Percentiles rank a stretch among this genome's conserved stretches.
These are phyloP conservation scores for Colletotrichum filicis DNA, from an alignment of 2,329 filamentous ascomycete species.

Conservation along the genomic window DNA sequence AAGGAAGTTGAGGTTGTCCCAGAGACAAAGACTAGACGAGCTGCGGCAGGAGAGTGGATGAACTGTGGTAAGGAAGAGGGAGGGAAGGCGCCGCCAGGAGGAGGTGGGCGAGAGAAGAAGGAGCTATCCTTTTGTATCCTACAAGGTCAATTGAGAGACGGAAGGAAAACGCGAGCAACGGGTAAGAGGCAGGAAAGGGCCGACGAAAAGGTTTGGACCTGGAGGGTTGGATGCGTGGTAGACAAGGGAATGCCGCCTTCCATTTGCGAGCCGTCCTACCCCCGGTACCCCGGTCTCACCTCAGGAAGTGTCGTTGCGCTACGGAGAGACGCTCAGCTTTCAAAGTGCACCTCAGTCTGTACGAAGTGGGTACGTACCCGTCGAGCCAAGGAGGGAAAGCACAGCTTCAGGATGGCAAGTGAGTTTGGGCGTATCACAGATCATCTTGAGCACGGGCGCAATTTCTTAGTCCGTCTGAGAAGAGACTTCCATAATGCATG, in stretches of 20 bases:
- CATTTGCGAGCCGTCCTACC: constrained; percentile 16
- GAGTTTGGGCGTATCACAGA: not conserved
- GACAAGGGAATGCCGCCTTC: constrained; percentile 36
- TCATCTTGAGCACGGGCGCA: not conserved
- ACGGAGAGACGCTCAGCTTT: constrained; percentile 14
- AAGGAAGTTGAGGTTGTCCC: not conserved
- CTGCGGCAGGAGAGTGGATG: constrained; percentile 8
- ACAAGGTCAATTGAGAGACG: constrained; percentile 29
- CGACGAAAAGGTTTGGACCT: constrained; percentile 21
- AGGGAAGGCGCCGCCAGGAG: not conserved
- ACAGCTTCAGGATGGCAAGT: not conserved
- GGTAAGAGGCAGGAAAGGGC: constrained; percentile 31
- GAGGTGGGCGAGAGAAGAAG: constrained; percentile 6
- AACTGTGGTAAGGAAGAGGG: not conserved
- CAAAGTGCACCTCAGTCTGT: not conserved
- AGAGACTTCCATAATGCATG: not conserved
- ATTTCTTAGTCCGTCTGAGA: not conserved
- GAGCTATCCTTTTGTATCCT: constrained; percentile 33
- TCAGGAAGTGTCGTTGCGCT: constrained; percentile 14
- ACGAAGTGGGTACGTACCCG: not conserved
- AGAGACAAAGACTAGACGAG: not conserved
- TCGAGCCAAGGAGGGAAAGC: not conserved
- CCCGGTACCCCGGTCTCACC: constrained; percentile 11
- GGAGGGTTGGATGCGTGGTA: constrained; percentile 25
- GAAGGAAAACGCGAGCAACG: constrained; percentile 32